Percentiles rank a stretch among this genome's conserved stretches.
These are phyloP conservation scores for Rhytidiadelphus loreus DNA, from an alignment of 225 moss, liverwort and hornwort genomes.

Conservation along the genomic window DNA sequence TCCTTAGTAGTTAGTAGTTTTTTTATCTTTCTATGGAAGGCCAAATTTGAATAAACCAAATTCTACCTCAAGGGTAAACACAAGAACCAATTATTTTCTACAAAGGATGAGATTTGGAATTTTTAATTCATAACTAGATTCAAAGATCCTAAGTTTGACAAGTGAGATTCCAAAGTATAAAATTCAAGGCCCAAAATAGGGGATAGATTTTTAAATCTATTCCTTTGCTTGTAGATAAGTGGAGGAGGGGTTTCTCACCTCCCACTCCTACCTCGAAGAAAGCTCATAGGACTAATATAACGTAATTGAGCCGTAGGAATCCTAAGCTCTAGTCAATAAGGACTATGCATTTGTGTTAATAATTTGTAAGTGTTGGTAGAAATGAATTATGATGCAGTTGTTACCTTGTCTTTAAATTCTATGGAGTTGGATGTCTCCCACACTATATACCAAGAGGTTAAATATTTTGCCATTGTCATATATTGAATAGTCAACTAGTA, in stretches of 20 bases:
- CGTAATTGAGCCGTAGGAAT: accelerated
- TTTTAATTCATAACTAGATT: background rate
- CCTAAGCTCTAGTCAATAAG: background rate
- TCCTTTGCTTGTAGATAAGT: accelerated
- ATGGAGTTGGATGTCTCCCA: accelerated
- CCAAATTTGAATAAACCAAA: background rate
- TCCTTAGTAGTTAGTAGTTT: too few species aligned
- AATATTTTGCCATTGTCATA: background rate
- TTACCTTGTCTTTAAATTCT: background rate
- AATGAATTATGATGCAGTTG: background rate
- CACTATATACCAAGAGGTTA: background rate
- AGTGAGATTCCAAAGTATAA: too few species aligned
- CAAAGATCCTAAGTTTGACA: accelerated
- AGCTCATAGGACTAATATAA: background rate
- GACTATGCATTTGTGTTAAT: background rate
- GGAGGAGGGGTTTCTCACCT: background rate
- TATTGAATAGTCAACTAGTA: background rate
- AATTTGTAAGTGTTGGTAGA: background rate
- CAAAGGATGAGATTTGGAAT: too few species aligned
- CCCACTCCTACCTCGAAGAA: background rate
- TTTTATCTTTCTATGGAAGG: background rate
- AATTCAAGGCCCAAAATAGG: accelerated
- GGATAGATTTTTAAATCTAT: accelerated
- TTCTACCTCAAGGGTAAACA: accelerated
- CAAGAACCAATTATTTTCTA: background rate